Base-by-base conservation (phyloP, 176 grass and related monocot species). In the Carex littledalei region DNA sequence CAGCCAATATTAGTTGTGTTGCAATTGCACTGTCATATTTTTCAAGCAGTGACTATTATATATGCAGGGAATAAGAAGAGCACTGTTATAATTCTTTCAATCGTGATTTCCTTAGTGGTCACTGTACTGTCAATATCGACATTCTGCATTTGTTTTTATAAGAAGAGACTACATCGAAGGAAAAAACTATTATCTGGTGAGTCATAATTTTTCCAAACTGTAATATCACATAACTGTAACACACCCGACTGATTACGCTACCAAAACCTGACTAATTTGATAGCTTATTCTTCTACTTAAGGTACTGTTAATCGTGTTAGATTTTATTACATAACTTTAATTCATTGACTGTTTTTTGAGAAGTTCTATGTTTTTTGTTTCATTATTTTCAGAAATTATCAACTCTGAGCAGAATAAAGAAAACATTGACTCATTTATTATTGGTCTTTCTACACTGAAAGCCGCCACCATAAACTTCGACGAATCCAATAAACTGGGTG, bases 401-500 rank as follows among this genome's bases (percentile, higher is more conserved):
- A 39, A 63, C 24, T 20, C 54, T 1, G 54, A 12, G 12, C 16
- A 92, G 45, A 39, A 85, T 57, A 41, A 58, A 7, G 73, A 85
- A 56, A 87, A 34, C 1, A 71, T 92, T 3, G 87, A 92, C 9
- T 89, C 90, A 0, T 81, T 92, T 81, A 5, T 81, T 14, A 89
- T 92, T 21, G 72, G 80, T 84, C 58, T 92, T 49, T 87, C 87
- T 3, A 85, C 84, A 11, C 57, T 92, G 32, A 68, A 81, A 87
- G 65, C 79, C 71, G 94, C 89, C 60, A 97, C 94, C 85, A 1
- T 26, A 6, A 90, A 97, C 84, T 97, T 97, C 77, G 62, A 86
- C 2, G 77, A 55, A 67, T 72, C 80, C 41, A 97, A 97, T 72
- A 93, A 93, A 87, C 91, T 97, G 41, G 91, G 94, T 78, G 63